Base-by-base conservation (phyloP, 805 yeast genomes). In the Pichia deserticola region DNA sequence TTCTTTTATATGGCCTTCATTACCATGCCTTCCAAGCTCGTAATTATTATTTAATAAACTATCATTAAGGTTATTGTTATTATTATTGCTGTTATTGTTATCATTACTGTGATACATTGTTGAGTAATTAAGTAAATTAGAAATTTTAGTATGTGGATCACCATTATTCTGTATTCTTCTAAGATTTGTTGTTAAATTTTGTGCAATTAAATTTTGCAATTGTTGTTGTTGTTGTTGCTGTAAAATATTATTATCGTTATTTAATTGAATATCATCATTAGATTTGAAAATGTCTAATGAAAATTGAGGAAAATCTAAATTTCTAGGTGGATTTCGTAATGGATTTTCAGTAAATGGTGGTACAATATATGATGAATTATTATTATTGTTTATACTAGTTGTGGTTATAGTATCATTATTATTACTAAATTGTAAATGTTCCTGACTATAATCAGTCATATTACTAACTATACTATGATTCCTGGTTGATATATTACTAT, bases 221-320 rank as follows among this genome's bases (percentile, higher is more conserved):
- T 40, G 48, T 7, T 30, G 33, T 43, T 35, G 10, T 34, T 34
- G 40, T 20, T 30, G 28, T 4, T 6, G 7, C 9, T 34, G 35
- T 10, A 25, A 46, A 28, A 13, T 46, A 15, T 35, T 28, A 13
- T 20, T 13, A 13, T 33, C 11, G 12, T 25, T 32, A 36, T 44
- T 41, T 20, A 36, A 4, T 13, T 9, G 20, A 12, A n/a, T 28
- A 3, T 49, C 45, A 25, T 45, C 57, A 63, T 53, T 42, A 30
- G 47, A 47, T 38, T 56, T 52, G 42, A 57, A 58, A 9, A 54
- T 51, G 37, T 54, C 56, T 40, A 58, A 49, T 7, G 60, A 51
- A 34, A 59, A 49, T 12, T 55, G 56, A 5, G 62, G 60, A 45
- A 59, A 56, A 13, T 53, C 52, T 27, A 47, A 44, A 29, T 49